Evolutionary conservation across 495 filamentous ascomycete genomes (phyloP), one percentile per base, ranked within the genome.

Genomic region (Trichoderma parareesei): DNA sequence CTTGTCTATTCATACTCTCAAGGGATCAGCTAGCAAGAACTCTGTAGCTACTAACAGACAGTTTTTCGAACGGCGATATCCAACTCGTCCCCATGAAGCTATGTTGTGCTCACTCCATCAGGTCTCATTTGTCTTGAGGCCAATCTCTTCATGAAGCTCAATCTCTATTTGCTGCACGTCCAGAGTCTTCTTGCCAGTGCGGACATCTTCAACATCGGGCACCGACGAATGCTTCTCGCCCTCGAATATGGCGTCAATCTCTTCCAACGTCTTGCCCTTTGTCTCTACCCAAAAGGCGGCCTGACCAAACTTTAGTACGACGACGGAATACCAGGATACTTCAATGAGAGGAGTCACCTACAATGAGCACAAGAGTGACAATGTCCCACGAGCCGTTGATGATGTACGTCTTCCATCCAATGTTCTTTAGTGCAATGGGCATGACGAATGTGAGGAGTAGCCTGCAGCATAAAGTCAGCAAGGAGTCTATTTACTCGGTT

Each of bases 381-480:
- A 75, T 67, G 64, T 76, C 73, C 66, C 68, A 74, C 0, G 67
- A 69, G 3, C 64, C 71, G 42, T 75, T 75, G 49, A 76, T 63
- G 40, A 76, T 71, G 64, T 76, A 76, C 61, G 71, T 74, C 57
- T 69, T 71, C 73, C 72, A 76, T 42, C 69, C 70, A 49, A 75
- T 74, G 37, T 71, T 70, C 4, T 71, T 67, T 0, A 82, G 66
- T 3, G 73, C 79, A 63, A 81, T 80, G 10, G 81, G 79, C 75
- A 80, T 81, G 27, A 78, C 76, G 65, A 80, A 81, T 0, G 78
- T 76, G 62, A 79, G 72, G 0, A 80, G 67, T n/a, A 78, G 68
- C 0, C 75, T 78, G 48, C n/a, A 2, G 16, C 18, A 27, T 27
- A 27, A 27, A 2, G 27, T 27, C 27, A 27, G 20, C 16, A 37